Evolutionary conservation across 2,329 filamentous ascomycete species (phyloP), one percentile per base, ranked within the genome.

Genomic region (Fusarium buharicum): DNA sequence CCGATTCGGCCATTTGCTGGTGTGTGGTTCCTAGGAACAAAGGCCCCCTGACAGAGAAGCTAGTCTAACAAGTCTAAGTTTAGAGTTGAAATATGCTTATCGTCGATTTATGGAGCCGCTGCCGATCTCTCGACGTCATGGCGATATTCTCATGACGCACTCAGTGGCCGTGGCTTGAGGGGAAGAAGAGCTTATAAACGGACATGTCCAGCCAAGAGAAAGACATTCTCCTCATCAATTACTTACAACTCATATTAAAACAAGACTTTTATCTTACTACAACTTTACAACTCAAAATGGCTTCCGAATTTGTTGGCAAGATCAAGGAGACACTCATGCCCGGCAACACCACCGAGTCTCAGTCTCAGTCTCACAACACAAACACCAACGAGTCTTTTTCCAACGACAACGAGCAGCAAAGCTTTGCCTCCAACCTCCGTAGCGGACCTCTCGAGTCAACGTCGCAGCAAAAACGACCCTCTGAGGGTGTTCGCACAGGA

Each of bases 61-160:
- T n/a, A 7, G 27, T 24, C 43, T 40, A 41, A 46, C 16, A 20
- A 28, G 8, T 49, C 33, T 40, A 50, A 50, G 30, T 50, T 65
- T 60, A 64, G 59, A 47, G 50, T 64, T 49, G 12, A 40, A 57
- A 36, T 66, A 66, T 66, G 63, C 63, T 66, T 66, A 66, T 66
- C 62, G 46, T 38, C 11, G 13, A 13, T 16, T 17, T 36, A 50
- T 61, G 57, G 47, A 30, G 46, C 40, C 45, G 14, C 30, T n/a
- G 46, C 27, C 52, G 59, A 58, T 62, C 52, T 14, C 8, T 60
- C 62, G 48, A 66, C 63, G 63, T 66, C 62, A 66, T 64, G 40
- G 13, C 12, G 12, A 28, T 27, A 31, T 53, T 41, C 24, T 24
- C 49, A 66, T 66, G 62, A 66, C 63, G 62, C 58, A 57, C 49